Base-by-base conservation (phyloP, 192 early-diverging fungal genomes). In the Mortierella hygrophila region DNA sequence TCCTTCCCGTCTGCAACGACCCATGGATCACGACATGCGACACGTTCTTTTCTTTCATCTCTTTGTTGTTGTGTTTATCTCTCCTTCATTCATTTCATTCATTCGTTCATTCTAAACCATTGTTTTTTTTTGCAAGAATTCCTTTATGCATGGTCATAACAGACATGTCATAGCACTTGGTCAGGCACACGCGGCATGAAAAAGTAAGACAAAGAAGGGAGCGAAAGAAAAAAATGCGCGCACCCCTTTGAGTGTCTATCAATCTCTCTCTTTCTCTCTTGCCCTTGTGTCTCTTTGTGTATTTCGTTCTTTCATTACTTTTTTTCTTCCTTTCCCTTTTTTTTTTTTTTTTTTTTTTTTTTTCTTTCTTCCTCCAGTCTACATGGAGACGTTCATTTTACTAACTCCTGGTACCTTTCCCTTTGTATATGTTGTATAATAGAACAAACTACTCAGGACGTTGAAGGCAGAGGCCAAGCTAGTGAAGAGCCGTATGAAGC, bases 401-500 rank as follows among this genome's bases (percentile, higher is more conserved):
- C 38, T 38, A 1, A 29, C 6, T 3, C 52, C 8, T 65, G 41
- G 20, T 41, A 68, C 37, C 16, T 71, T 69, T 18, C 4, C 52
- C 38, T 40, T 60, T 77, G 26, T 77, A 63, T 70, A 29, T 65
- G 23, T 70, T 3, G 38, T 40, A 63, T 69, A 46, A 41, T 74
- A 89, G 85, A 84, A 72, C 38, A 81, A 80, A 40, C 26, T 80
- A 13, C 76, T 89, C 54, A 80, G 85, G 69, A 74, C 83, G 18
- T 72, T 89, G 8, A 76, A 76, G 52, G 77, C 60, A 32, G 85
- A 92, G 49, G 79, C 80, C 65, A 83, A 89, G 42, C 68, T 88
- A 29, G 88, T 91, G n/a, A 91, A 90, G 52, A 68, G 70, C 38
- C 91, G 90, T 5, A 90, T 91, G 86, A 88, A 88, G 77, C 75